These are phyloP conservation scores for Sugiyamaella xylanicola DNA, from an alignment of 1,139 yeast species.

Conservation along the genomic window DNA sequence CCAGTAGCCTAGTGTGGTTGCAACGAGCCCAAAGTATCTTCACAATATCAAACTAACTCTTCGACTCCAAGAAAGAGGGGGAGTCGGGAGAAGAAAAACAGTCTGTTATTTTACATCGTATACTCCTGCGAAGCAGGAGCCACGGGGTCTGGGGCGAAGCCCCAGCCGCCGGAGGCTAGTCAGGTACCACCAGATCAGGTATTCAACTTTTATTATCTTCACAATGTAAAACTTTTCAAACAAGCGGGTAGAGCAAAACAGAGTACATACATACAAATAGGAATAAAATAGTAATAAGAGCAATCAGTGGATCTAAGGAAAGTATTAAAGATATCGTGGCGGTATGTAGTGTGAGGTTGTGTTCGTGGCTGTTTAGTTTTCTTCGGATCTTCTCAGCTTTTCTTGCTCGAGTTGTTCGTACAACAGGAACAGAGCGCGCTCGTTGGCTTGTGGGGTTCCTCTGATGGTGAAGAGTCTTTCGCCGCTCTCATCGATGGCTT, in stretches of 20 bases:
- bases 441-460: slow-evolving; percentile 66
- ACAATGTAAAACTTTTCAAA: slow-evolving; percentile 8
- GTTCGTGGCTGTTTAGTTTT: slow-evolving; percentile 4
- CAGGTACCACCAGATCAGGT: not conserved
- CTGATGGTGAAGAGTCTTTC: slow-evolving; percentile 73
- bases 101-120: no score
- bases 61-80: no score
- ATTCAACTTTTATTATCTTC: slow-evolving; percentile 9
- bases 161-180: not conserved
- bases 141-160: not conserved
- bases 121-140: not conserved
- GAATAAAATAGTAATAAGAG: slow-evolving; percentile 3
- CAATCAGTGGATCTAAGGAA: slow-evolving; percentile 7
- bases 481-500: slow-evolving; percentile 59
- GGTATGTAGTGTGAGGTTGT: not conserved
- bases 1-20: no score
- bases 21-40: no score
- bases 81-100: no score
- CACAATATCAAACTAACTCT: no score
- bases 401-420: slow-evolving; percentile 78
- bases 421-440: slow-evolving; percentile 67
- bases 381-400: slow-evolving; percentile 16
- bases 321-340: slow-evolving; percentile 1
- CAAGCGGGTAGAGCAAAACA: not conserved
- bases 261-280: slow-evolving; percentile 13